These are phyloP conservation scores for Blastobotrys elegans DNA, from an alignment of 1,139 yeast genomes.

Conservation along the genomic window DNA sequence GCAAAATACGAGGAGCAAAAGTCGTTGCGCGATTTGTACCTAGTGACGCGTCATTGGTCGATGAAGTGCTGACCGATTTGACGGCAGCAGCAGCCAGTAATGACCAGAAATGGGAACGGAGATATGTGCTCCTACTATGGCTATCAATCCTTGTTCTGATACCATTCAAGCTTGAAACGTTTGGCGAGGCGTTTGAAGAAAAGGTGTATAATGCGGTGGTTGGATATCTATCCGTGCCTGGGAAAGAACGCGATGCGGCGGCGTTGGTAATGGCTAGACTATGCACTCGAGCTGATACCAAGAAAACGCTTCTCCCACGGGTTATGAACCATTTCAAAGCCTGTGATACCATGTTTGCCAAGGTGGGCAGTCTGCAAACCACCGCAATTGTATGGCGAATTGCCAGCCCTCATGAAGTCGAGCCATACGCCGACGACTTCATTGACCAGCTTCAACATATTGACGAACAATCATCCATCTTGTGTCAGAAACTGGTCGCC, in stretches of 20 bases:
- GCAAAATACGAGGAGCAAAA: slow-evolving; percentile 65
- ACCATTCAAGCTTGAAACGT: slow-evolving; percentile 57
- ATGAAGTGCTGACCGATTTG: slow-evolving; percentile 17
- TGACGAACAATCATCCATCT: background rate
- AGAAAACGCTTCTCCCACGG: slow-evolving; percentile 18
- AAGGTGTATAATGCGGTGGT: slow-evolving; percentile 38
- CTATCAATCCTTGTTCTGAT: slow-evolving; percentile 59
- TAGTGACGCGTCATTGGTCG: slow-evolving; percentile 52
- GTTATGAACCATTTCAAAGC: slow-evolving; percentile 17
- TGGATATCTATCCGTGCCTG: slow-evolving; percentile 38
- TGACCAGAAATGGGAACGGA: slow-evolving; percentile 46
- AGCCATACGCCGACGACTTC: background rate
- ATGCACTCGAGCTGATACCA: slow-evolving; percentile 38
- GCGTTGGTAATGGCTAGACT: slow-evolving; percentile 40
- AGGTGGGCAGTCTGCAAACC: slow-evolving; percentile 26
- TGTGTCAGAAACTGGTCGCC: slow-evolving; percentile 26
- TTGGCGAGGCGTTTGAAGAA: slow-evolving; percentile 35
- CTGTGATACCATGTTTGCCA: slow-evolving; percentile 11
- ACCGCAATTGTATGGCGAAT: slow-evolving; percentile 20
- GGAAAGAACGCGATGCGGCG: slow-evolving; percentile 48
- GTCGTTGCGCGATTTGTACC: slow-evolving; percentile 53
- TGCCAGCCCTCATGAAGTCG: slow-evolving; percentile 16
- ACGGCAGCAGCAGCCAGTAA: background rate
- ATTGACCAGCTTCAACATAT: slow-evolving; percentile 5
- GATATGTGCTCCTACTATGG: slow-evolving; percentile 67